Evolutionary conservation across 2,329 filamentous ascomycete species (phyloP).

Genomic region (Apiospora pterosperma): DNA sequence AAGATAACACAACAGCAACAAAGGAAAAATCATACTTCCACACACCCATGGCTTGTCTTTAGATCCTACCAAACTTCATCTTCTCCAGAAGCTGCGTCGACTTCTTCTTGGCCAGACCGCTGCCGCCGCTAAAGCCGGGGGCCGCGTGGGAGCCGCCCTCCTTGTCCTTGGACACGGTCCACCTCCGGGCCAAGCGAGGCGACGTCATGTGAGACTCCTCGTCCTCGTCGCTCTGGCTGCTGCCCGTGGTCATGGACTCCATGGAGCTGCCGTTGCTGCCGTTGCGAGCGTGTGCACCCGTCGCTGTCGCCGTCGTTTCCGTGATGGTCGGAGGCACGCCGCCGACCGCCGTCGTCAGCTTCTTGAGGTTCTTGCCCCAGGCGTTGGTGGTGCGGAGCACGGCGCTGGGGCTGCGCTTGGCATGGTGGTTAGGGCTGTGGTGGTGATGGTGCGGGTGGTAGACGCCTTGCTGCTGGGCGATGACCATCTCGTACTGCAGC

Average conservation of each 20-base stretch:
- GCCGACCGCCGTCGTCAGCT: slow-evolving; percentile 13
- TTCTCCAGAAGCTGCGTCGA: background rate
- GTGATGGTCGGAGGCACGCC: background rate
- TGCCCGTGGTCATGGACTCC: slow-evolving; percentile 25
- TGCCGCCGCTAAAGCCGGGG: background rate
- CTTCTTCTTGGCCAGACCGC: background rate
- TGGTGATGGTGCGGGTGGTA: background rate
- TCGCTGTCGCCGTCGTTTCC: slow-evolving; percentile 2
- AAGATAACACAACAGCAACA: background rate
- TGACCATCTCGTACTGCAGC: slow-evolving; percentile 41
- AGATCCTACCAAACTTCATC: background rate
- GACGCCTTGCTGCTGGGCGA: slow-evolving; percentile 21
- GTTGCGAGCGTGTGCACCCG: background rate
- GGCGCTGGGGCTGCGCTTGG: slow-evolving; percentile 18
- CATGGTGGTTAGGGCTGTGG: slow-evolving; percentile 3
- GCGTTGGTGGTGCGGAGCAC: slow-evolving; percentile 14
- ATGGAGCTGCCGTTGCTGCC: slow-evolving; percentile 20
- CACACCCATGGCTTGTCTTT: background rate
- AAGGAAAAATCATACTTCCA: background rate
- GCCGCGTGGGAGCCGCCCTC: too few relatives aligned
- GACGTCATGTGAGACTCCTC: slow-evolving; percentile 6
- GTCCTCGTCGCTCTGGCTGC: slow-evolving; percentile 22
- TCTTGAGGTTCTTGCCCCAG: slow-evolving; percentile 22
- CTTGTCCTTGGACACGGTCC: background rate
- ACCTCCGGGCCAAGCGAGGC: background rate